Percentiles rank a stretch among this genome's conserved stretches.
These are phyloP conservation scores for Claviceps citrina DNA, from an alignment of 2,329 filamentous ascomycete genomes.

Conservation along the genomic window DNA sequence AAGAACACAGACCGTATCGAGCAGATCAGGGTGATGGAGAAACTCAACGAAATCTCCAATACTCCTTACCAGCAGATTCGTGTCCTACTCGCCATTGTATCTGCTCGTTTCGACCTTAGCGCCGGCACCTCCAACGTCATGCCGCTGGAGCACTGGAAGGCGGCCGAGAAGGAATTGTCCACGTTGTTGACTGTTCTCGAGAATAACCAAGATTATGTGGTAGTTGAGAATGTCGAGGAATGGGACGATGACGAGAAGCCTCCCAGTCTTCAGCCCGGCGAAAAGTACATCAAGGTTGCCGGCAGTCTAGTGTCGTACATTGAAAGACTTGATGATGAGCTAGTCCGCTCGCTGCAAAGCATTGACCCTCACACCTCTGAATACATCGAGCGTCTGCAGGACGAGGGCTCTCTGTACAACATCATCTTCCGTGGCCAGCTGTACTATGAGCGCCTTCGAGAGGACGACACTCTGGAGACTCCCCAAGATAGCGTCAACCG, in stretches of 20 bases:
- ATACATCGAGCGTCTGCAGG: slow-evolving; percentile 87
- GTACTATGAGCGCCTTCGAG: slow-evolving; percentile 71
- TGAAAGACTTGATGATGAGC: slow-evolving; percentile 91
- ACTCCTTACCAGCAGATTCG: slow-evolving; percentile 91
- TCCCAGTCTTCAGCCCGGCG: slow-evolving; percentile 54
- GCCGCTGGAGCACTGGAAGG: slow-evolving; percentile 93
- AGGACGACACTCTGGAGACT: slow-evolving; percentile 53
- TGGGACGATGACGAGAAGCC: slow-evolving; percentile 98
- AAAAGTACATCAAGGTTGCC: slow-evolving; percentile 77
- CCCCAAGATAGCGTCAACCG: slow-evolving; percentile 83
- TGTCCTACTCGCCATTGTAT: slow-evolving; percentile 79
- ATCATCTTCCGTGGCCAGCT: slow-evolving; percentile 76
- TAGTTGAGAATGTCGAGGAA: slow-evolving; percentile 85
- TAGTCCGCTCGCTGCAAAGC: slow-evolving; percentile 88
- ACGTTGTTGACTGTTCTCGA: slow-evolving; percentile 67
- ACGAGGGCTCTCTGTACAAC: slow-evolving; percentile 83
- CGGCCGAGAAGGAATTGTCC: slow-evolving; percentile 73
- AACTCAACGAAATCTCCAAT: slow-evolving; percentile 72
- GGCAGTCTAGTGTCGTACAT: slow-evolving; percentile 90
- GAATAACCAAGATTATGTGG: slow-evolving; percentile 62
- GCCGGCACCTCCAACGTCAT: slow-evolving; percentile 66
- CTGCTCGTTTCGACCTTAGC: slow-evolving; percentile 85
- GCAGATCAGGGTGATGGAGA: slow-evolving; percentile 97
- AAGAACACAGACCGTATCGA: slow-evolving; percentile 95
- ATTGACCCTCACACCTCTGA: slow-evolving; percentile 98